Evolutionary conservation across 2,329 filamentous ascomycete species (phyloP), one percentile per base, ranked within the genome.

Genomic region (Knoxdaviesia capensis): DNA sequence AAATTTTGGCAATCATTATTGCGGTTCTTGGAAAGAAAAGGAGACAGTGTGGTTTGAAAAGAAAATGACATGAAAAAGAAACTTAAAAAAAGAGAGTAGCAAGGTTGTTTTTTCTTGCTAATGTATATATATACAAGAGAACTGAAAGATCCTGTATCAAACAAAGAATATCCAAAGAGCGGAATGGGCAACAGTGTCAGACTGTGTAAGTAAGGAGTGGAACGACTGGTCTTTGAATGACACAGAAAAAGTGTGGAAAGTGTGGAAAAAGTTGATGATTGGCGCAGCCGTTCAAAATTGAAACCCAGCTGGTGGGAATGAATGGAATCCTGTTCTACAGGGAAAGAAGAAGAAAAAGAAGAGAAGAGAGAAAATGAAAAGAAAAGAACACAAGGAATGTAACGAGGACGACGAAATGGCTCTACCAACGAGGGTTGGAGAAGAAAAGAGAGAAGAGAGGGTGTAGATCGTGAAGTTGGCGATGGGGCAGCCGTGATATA

Each of bases 311-410:
- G 6, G 29, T 11, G 40, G 30, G 33, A 37, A 30, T 34, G 36
- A 36, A 34, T 9, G 29, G 39, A 29, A 36, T 20, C 39, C 39
- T 34, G 38, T 4, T 38, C 42, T 41, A 44, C 38, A 38, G 38
- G 35, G 5, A 7, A 10, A 1, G 30, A 33, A 20, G 20, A 31
- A 34, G 9, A 11, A 33, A 33, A 40, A 38, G 32, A 30, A 38
- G 37, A 40, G 9, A 6, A 11, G 11, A 28, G 36, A 28, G 20
- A 11, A 37, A 37, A n/a, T 5, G 36, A 31, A 33, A 40, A 36
- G 5, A 32, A 31, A 35, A 34, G 31, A 20, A 41, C 32, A 31
- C 33, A 31, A 32, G 34, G 38, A n/a, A 28, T 37, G 30, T 28
- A 29, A 20, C 20, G 20, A 20, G 20, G 20, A 20, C 20, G 20